Evolutionary conservation across 1,284 basidiomycete species (phyloP).

Genomic region (Anthracocystis setariae): DNA sequence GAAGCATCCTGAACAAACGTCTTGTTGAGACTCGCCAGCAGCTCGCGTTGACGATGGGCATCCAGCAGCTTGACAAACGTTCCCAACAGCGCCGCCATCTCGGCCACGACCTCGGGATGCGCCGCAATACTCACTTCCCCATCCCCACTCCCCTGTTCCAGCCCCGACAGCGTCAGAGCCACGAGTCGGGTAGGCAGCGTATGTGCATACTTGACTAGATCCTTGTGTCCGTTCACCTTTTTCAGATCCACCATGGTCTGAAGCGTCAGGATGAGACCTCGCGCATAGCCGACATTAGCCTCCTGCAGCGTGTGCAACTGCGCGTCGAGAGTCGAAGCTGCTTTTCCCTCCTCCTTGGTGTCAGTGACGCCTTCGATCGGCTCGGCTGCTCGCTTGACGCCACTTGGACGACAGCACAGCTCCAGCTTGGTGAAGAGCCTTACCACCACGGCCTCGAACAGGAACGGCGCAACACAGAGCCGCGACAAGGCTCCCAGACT

Average conservation of each 20-base stretch:
- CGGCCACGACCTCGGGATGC: constrained; percentile 46
- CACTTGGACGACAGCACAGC: constrained; percentile 78
- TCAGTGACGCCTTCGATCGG: constrained; percentile 74
- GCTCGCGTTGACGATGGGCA: constrained; percentile 37
- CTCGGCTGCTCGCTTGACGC: constrained; percentile 31
- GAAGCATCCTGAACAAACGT: constrained; percentile 22
- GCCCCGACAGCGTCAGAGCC: constrained; percentile 25
- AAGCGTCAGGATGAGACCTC: constrained; percentile 60
- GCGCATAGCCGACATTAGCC: constrained; percentile 58
- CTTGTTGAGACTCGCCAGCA: constrained; percentile 40
- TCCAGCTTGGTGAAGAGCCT: constrained; percentile 84
- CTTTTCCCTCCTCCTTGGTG: constrained; percentile 77
- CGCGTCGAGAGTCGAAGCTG: constrained; percentile 73
- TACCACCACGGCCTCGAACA: constrained; percentile 86
- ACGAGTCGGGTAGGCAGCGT: constrained; percentile 52
- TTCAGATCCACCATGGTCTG: constrained; percentile 61
- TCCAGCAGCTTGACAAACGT: constrained; percentile 49
- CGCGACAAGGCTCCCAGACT: constrained; percentile 78
- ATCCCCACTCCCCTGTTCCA: constrained; percentile 1
- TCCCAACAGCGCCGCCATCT: constrained; percentile 46
- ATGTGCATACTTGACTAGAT: constrained; percentile 50
- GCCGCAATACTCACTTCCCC: constrained; percentile 31
- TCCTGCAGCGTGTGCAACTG: constrained; percentile 30
- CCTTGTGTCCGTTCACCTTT: constrained; percentile 37
- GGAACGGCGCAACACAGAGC: constrained; percentile 78